Evolutionary conservation across 345 rosid genomes (phyloP).

Genomic region (Melastoma malabathricum): DNA sequence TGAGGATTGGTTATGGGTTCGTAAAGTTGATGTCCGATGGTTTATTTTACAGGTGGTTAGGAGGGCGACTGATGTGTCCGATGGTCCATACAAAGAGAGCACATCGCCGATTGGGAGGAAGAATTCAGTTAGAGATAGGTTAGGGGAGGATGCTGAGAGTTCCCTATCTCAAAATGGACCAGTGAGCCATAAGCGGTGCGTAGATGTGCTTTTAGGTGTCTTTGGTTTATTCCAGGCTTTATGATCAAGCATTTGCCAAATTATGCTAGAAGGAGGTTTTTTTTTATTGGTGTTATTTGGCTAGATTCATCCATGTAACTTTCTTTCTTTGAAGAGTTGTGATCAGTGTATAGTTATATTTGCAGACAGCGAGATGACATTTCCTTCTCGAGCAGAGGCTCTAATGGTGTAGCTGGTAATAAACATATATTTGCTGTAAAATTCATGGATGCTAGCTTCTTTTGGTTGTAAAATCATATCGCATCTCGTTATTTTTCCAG

Average conservation of each 20-base stretch:
- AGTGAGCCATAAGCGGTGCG: slow-evolving; percentile 46
- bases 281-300: too few relatives aligned
- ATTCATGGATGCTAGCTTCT: not conserved
- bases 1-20: not conserved
- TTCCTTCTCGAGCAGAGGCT: slow-evolving; percentile 18
- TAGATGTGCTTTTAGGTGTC: not conserved
- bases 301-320: too few relatives aligned
- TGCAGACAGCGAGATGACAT: slow-evolving; percentile 62
- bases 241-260: too few relatives aligned
- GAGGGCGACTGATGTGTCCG: slow-evolving; percentile 36
- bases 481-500: slow-evolving; percentile 28
- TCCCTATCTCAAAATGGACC: slow-evolving; percentile 21
- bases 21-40: not conserved
- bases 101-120: slow-evolving; percentile 39
- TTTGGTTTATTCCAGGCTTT: too few relatives aligned
- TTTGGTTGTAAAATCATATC: slow-evolving; percentile 11
- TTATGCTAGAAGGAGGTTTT: too few relatives aligned
- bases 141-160: slow-evolving; percentile 43
- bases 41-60: slow-evolving; percentile 56
- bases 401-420: slow-evolving; percentile 34
- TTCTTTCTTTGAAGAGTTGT: not conserved
- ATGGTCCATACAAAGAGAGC: slow-evolving; percentile 20
- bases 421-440: not conserved
- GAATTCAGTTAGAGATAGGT: slow-evolving; percentile 75
- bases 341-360: slow-evolving; percentile 9